These are phyloP conservation scores for Psilocybe tampanensis DNA, from an alignment of 768 basidiomycete genomes.

Conservation along the genomic window DNA sequence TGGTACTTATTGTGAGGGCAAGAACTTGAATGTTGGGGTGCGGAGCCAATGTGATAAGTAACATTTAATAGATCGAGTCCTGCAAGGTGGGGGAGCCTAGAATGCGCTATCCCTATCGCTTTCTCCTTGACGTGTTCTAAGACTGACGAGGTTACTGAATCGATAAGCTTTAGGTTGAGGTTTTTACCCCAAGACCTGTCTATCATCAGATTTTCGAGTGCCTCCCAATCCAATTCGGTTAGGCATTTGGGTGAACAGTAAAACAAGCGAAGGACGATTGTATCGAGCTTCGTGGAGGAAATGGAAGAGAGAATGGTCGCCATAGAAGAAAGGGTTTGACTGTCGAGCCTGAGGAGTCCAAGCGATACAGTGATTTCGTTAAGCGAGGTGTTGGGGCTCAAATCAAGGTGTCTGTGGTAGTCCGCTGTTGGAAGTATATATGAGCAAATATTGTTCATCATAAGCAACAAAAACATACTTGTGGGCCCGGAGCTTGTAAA, in stretches of 20 bases:
- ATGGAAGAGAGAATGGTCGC: neutral
- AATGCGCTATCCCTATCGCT: slow-evolving; percentile 1
- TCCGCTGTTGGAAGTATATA: neutral
- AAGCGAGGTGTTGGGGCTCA: neutral
- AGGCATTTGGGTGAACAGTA: neutral
- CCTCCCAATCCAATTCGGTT: slow-evolving; percentile 1
- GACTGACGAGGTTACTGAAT: neutral
- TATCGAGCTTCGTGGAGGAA: neutral
- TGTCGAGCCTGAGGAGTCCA: neutral
- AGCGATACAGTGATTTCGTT: neutral
- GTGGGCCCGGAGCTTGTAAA: neutral
- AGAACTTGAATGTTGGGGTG: no score
- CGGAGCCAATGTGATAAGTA: no score
- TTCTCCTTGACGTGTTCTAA: neutral
- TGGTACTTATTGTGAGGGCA: no score
- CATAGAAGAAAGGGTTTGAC: neutral
- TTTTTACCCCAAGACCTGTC: neutral
- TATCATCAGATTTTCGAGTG: slow-evolving; percentile 4
- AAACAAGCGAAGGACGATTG: slow-evolving; percentile 1
- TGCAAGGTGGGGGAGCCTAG: slow-evolving; percentile 1
- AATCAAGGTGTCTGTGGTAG: neutral
- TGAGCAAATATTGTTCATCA: neutral
- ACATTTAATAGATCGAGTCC: no score
- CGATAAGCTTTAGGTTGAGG: slow-evolving; percentile 1
- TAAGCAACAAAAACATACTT: neutral